Evolutionary conservation across 2,329 filamentous ascomycete genomes (phyloP), one percentile per base, ranked within the genome.

Genomic region (Ascomycota sp.): DNA sequence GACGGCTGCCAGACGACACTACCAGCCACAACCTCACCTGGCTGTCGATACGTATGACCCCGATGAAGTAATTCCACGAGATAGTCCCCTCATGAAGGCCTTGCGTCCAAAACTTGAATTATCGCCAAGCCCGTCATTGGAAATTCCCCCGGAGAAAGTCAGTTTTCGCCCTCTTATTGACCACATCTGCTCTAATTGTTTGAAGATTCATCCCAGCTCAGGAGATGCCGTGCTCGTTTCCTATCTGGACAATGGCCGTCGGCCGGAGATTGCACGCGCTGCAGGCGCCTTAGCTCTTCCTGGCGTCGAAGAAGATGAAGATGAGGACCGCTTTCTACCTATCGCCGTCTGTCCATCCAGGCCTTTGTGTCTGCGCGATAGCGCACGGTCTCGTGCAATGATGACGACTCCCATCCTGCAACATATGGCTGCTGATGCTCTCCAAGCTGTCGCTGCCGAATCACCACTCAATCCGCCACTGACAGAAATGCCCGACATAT

Each of bases 201-300:
- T 46, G 42, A 69, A 68, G 63, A 52, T 61, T 36, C 57, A 51
- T 38, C 57, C 65, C 25, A 68, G 56, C 41, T 65, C 66, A 45
- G 69, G 65, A 41, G 71, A 78, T 62, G 67, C 61, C 40, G 70
- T 80, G 38, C 60, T 86, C 48, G 62, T 86, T 37, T 53, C 57
- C 33, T 59, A 63, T 47, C 62, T 85, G 56, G 67, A 57, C 40
- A 66, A 59, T 44, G 69, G 71, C 43, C 69, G 70, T 43, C 59
- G 59, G 39, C 70, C 66, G 30, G 72, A 82, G 30, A 65, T 81
- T 43, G 72, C 73, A 33, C 54, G 53, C 38, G 46, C 53, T 43
- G 75, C 69, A 33, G 64, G 61, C 37, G 52, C 55, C 36, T 47
- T 60, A 38, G 59, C 65, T 15, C 54, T 78, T 28, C 57, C 61